Percentiles rank a stretch among this genome's conserved stretches.
phyloP scores from a whole-genome alignment of 306 rosid species.

The Ochetophila trinervis region DNA sequence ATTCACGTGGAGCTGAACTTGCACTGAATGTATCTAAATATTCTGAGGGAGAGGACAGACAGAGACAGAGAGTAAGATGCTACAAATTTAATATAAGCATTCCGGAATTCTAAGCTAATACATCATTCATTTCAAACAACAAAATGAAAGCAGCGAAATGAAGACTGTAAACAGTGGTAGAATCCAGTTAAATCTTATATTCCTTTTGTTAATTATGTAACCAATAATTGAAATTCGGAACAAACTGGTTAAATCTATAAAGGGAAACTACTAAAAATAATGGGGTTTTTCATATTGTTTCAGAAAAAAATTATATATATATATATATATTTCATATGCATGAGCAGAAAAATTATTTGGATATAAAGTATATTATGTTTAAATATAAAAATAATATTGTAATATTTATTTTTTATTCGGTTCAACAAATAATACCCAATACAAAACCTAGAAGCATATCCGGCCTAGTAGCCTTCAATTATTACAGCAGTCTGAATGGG shows the following conservation, averaged over 20 bases:
- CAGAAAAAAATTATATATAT: neutral
- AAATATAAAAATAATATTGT: too few relatives aligned
- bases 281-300: neutral
- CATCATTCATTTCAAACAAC: neutral
- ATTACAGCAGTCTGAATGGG: too few relatives aligned
- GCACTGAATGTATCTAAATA: constrained; percentile 79
- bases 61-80: constrained; percentile 22
- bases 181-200: too few relatives aligned
- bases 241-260: neutral
- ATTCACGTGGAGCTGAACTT: constrained; percentile 71
- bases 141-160: constrained; percentile 3
- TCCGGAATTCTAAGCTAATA: constrained; percentile 1
- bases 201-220: too few relatives aligned
- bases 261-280: neutral
- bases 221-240: too few relatives aligned
- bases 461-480: too few relatives aligned
- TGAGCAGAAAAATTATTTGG: neutral
- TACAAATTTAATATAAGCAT: constrained; percentile 19
- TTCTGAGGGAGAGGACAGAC: constrained; percentile 42
- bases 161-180: too few relatives aligned
- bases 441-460: too few relatives aligned
- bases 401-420: too few relatives aligned
- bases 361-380: too few relatives aligned
- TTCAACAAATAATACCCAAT: too few relatives aligned
- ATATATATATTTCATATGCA: neutral